These are phyloP conservation scores for Wallacemonas sp. DNA, from an alignment of 208 protist species.

Conservation along the genomic window DNA sequence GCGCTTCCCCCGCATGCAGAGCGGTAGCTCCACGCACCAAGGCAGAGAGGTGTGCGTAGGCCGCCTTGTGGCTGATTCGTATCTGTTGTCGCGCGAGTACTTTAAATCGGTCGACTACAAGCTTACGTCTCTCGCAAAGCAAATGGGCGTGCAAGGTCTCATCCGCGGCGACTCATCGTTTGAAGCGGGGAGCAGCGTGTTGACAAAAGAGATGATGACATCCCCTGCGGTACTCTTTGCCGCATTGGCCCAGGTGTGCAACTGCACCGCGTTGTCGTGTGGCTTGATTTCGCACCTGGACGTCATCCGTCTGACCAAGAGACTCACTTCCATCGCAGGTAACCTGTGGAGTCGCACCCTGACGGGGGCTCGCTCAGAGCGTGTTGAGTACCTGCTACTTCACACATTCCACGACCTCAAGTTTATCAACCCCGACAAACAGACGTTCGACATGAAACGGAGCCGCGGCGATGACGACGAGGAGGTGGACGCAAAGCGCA, in stretches of 20 bases:
- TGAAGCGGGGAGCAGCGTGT: constrained; percentile 53
- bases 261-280: constrained; percentile 79
- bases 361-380: constrained; percentile 93
- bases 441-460: constrained; percentile 56
- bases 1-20: constrained; percentile 62
- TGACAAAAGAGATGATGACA: constrained; percentile 47
- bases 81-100: constrained; percentile 92
- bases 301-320: constrained; percentile 97
- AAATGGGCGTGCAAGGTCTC: constrained; percentile 78
- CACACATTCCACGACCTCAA: constrained; percentile 95
- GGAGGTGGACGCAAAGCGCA: constrained; percentile 70
- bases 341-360: constrained; percentile 97
- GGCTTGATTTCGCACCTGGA: constrained; percentile 92
- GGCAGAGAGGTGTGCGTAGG: constrained; percentile 91
- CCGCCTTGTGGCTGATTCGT: constrained; percentile 95
- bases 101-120: constrained; percentile 92
- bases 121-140: constrained; percentile 61
- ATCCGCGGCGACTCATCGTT: constrained; percentile 50
- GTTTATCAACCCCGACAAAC: constrained; percentile 96
- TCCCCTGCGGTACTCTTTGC: constrained; percentile 53
- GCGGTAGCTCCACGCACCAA: constrained; percentile 37
- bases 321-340: constrained; percentile 96
- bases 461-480: constrained; percentile 50
- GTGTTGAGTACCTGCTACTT: constrained; percentile 99
- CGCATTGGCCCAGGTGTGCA: constrained; percentile 62